Conservation (phyloP, 192 early-diverging fungal species). For the Entomortierella parvispora region DNA sequence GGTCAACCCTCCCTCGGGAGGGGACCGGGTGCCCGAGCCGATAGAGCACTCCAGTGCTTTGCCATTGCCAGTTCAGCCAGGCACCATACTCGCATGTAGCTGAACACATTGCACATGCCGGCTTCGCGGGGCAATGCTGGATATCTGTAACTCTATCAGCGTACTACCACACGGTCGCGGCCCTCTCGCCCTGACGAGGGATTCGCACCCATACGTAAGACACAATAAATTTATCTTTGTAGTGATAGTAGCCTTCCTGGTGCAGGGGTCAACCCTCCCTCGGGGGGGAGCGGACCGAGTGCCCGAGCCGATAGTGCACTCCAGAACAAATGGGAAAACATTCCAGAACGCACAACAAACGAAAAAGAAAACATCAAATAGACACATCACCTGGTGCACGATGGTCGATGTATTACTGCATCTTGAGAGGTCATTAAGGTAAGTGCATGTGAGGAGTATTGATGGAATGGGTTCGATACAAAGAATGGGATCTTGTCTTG, state of each 20-base stretch:
- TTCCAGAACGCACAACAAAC: too few species aligned
- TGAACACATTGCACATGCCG: too few species aligned
- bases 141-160: constrained; percentile 24
- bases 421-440: too few species aligned
- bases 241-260: constrained; percentile 27
- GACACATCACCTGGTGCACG: too few species aligned
- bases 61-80: too few species aligned
- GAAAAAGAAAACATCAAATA: too few species aligned
- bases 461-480: too few species aligned
- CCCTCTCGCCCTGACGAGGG: constrained; percentile 32
- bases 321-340: too few species aligned
- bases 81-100: too few species aligned
- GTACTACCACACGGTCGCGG: constrained; percentile 30
- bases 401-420: too few species aligned
- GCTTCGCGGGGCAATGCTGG: constrained; percentile 23
- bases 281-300: constrained; percentile 11
- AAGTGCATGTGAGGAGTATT: too few species aligned
- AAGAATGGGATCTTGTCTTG: too few species aligned
- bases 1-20: constrained; percentile 15
- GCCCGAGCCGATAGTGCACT: constrained; percentile 24
- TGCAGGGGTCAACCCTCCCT: constrained; percentile 19
- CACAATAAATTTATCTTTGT: constrained; percentile 25
- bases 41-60: constrained; percentile 36
- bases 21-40: constrained; percentile 22
- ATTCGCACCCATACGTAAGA: constrained; percentile 21